These are phyloP conservation scores for Penicillium frequentans DNA, from an alignment of 2,329 filamentous ascomycete genomes.

Conservation along the genomic window DNA sequence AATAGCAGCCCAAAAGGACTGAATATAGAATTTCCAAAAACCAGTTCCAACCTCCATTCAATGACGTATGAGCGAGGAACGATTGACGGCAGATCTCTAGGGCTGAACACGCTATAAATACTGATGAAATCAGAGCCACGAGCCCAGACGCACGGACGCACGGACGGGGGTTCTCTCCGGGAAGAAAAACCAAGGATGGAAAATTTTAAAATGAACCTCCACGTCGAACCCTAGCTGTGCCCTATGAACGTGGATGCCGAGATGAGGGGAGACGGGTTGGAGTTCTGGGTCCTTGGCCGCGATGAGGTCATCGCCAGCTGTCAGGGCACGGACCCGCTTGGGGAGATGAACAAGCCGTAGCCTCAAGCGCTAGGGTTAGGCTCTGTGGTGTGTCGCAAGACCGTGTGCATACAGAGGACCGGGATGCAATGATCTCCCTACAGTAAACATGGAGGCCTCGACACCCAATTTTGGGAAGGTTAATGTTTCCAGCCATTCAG, in stretches of 20 bases:
- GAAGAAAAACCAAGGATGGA: not conserved
- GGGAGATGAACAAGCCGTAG: not conserved
- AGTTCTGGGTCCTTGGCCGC: not conserved
- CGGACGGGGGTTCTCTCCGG: not conserved
- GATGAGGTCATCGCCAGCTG: constrained; percentile 20
- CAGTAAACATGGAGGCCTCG: not conserved
- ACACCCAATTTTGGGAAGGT: not conserved
- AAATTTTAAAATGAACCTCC: not conserved
- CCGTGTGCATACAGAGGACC: not conserved
- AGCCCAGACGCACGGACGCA: not conserved
- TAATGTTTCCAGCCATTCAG: constrained; percentile 4
- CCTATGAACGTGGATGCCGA: not conserved
- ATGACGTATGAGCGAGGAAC: not conserved
- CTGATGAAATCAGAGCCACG: not conserved
- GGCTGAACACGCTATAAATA: not conserved
- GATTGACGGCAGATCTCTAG: not conserved
- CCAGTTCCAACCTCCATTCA: not conserved
- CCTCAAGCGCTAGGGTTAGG: not conserved
- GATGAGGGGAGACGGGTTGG: not conserved
- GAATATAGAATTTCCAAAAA: not conserved
- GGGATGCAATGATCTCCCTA: not conserved
- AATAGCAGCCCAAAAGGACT: not conserved
- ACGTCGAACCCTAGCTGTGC: not conserved
- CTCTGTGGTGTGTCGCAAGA: not conserved
- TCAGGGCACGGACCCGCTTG: constrained; percentile 10